Evolutionary conservation across 2,329 filamentous ascomycete species (phyloP).

Genomic region (Xylaria sp.): DNA sequence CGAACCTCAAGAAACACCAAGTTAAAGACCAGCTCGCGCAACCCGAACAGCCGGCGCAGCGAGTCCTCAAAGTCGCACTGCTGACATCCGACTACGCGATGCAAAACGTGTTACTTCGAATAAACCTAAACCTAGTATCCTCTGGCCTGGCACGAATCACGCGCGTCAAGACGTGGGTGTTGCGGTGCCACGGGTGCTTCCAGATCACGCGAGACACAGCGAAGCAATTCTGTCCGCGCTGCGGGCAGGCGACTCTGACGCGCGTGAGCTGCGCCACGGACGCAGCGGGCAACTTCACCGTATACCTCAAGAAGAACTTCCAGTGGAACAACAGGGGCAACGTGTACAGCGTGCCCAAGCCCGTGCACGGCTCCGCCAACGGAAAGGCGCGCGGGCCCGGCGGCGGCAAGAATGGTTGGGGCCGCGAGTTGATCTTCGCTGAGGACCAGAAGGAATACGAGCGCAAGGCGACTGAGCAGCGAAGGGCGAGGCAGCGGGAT

Average conservation of each 20-base stretch:
- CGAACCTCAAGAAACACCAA: constrained; percentile 88
- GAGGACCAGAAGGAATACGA: constrained; percentile 97
- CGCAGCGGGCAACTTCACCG: constrained; percentile 78
- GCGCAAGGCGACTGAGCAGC: constrained; percentile 70
- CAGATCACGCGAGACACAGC: constrained; percentile 81
- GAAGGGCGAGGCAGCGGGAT: constrained; percentile 76
- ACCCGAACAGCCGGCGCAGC: constrained; percentile 62
- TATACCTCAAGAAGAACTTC: constrained; percentile 94
- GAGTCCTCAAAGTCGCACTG: constrained; percentile 84
- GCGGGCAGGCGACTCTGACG: constrained; percentile 86
- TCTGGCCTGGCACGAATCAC: constrained; percentile 81
- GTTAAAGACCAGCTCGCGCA: constrained; percentile 67
- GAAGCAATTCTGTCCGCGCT: constrained; percentile 92
- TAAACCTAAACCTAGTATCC: constrained; percentile 91
- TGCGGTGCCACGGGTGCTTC: constrained; percentile 96
- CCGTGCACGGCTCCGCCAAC: constrained; percentile 80
- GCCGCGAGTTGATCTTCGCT: constrained; percentile 81
- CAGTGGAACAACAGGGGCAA: constrained; percentile 96
- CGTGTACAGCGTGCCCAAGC: constrained; percentile 92
- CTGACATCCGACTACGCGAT: constrained; percentile 97
- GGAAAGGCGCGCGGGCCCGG: constrained; percentile 73
- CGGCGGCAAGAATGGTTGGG: constrained; percentile 90
- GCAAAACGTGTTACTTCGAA: constrained; percentile 95
- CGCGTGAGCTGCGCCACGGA: constrained; percentile 88
- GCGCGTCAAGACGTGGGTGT: constrained; percentile 85